Evolutionary conservation across 2,329 filamentous ascomycete genomes (phyloP), one percentile per base, ranked within the genome.

Genomic region (Apiospora rasikravindrae): DNA sequence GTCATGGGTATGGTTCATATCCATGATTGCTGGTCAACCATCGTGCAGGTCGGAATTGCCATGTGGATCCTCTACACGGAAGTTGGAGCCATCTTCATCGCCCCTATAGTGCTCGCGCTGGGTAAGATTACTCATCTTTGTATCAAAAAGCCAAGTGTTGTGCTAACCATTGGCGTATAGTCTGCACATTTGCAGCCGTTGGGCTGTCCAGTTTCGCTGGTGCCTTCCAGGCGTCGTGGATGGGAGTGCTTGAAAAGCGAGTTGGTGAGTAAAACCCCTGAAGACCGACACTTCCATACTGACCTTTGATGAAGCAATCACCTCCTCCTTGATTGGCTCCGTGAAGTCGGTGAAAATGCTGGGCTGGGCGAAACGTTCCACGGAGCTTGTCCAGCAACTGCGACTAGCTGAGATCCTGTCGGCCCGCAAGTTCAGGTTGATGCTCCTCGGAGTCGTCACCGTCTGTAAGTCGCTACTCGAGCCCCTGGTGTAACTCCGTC

Each of bases 261-360:
- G 67, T 73, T 45, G 67, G 71, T 72, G 14, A 70, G 71, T 70
- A 1, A 4, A 14, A 14, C 3, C 19, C 1, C 33, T 4, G 11
- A 51, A 19, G 7, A 0, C 13, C 14, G 11, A 51, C 2, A 69
- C 33, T 42, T 6, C 13, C 2, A 29, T 19, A 24, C 33, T 64
- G 10, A 64, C 16, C 2, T 33, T 24, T 0, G 57, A 40, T 6
- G 11, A 11, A 70, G 70, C 72, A 6, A 68, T 70, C 13, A 73
- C 72, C 1, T 70, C 72, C 40, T 70, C 70, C 14, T 24, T 73
- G 47, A 44, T 73, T 26, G 72, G 71, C 33, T 72, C 67, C 22
- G 70, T 73, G 1, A 72, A 73, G 47, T 67, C 68, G 7, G 64
- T 73, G 22, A 73, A 73, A n/a, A 73, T 73, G 72, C 61, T 73